A percentile compares a stretch with the other conserved stretches of the same genome.
These are phyloP conservation scores for Euphorbia pulcherrima DNA, from an alignment of 345 rosid genomes.

Conservation along the genomic window DNA sequence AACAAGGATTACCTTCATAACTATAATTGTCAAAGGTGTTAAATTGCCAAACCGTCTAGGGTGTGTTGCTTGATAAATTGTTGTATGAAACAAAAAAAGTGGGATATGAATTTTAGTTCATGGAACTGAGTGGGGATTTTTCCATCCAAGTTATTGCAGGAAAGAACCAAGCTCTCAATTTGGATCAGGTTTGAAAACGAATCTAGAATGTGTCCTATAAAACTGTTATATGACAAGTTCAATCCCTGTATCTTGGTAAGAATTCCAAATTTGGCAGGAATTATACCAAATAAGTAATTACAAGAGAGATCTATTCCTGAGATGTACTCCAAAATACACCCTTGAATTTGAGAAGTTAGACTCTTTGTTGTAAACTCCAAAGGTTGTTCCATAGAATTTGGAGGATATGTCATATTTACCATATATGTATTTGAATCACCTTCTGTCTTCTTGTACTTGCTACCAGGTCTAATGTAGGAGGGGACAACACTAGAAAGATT, in stretches of 20 bases:
- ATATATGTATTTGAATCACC: background rate
- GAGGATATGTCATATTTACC: background rate
- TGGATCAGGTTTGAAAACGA: too few species aligned
- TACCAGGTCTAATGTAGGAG: slow-evolving; percentile 6
- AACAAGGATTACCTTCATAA: background rate
- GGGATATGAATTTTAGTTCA: background rate
- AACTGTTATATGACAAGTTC: background rate
- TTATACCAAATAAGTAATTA: background rate
- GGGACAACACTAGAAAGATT: slow-evolving; percentile 11
- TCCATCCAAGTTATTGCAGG: too few species aligned
- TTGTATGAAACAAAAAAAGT: background rate
- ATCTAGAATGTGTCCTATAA: too few species aligned
- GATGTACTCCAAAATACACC: too few species aligned
- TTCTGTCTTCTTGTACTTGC: too few species aligned
- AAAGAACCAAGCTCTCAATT: too few species aligned
- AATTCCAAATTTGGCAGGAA: background rate
- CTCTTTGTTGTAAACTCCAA: background rate
- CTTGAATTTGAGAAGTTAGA: background rate
- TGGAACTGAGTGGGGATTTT: too few species aligned
- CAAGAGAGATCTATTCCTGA: background rate
- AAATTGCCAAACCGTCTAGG: background rate
- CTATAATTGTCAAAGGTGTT: background rate
- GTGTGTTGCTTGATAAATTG: background rate
- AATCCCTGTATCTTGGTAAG: background rate
- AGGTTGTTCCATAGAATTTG: background rate